Evolutionary conservation across 371 early-diverging fungal species (phyloP), one percentile per base, ranked within the genome.

Genomic region (Scutellospora calospora): DNA sequence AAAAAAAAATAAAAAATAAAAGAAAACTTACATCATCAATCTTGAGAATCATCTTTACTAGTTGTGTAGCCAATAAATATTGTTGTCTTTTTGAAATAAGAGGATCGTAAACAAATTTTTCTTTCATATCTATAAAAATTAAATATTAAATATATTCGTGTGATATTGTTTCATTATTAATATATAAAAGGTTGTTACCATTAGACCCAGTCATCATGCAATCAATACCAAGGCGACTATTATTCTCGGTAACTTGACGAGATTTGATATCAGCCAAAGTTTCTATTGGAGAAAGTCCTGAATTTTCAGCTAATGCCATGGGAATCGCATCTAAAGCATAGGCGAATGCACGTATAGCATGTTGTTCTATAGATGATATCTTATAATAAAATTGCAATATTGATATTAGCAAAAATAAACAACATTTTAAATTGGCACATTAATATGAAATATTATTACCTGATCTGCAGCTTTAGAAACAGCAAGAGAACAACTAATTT

Each of bases 81-180:
- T 99, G 99, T 84, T 98, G 98, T 68, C 98, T 95, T 94, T 99
- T 99, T 75, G 98, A 98, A 74, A 97, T 97, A 81, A 99, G 91
- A 38, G 99, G 98, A 86, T 99, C 99, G 89, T 97, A 98, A 29
- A 99, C 99, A 83, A 94, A 92, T 86, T 96, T 95, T 63, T 95
- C 96, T 86, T 95, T 94, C 99, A 99, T 99, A 87, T 99, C 95
- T 87, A 79, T 11, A 45, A 45, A 45, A 9, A 45, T 45, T 12
- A 9, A 45, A 45, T 45, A 11, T 45, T 45, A 45, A 45, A 9
- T 11, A 45, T 9, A 45, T 45, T 45, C 12, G 12, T 45, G 45
- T 6, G 11, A 45, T 0, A 45, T 45, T 45, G 8, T 11, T 45
- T 6, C 9, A 9, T 45, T 22, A 57, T 9, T 22, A 57, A 57